Percentiles rank a stretch among this genome's conserved stretches.
Conservation (phyloP, 306 rosid genomes). For the Prunus mume region DNA sequence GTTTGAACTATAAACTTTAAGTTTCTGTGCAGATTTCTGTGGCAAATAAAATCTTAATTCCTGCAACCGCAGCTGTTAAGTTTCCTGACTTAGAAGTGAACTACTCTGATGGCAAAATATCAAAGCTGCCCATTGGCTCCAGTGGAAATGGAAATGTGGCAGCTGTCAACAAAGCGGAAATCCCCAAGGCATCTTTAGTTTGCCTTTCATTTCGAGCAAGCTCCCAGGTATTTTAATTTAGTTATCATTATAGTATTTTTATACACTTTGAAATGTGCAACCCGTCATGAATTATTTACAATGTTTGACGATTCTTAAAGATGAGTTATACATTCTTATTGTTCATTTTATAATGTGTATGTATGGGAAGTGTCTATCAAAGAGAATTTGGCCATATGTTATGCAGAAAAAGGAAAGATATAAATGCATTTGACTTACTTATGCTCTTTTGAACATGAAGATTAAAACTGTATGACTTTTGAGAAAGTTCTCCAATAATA, state of each 20-base stretch:
- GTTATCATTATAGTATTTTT: background rate
- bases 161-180: conserved; percentile 30
- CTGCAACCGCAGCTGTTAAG: conserved; percentile 63
- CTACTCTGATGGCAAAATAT: conserved; percentile 48
- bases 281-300: background rate
- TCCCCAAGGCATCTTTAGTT: conserved; percentile 63
- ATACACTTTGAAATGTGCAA: background rate
- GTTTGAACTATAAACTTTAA: conserved; percentile 14
- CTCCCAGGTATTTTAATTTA: conserved; percentile 54
- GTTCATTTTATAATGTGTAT: background rate
- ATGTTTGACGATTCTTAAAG: background rate
- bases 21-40: conserved; percentile 47
- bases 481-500: background rate
- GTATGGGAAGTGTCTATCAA: background rate
- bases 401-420: background rate
- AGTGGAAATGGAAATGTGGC: conserved; percentile 31
- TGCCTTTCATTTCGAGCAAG: conserved; percentile 84
- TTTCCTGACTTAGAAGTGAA: conserved; percentile 74
- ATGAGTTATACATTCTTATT: background rate
- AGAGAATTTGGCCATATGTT: background rate
- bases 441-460: background rate
- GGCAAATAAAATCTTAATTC: conserved; percentile 71
- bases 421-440: background rate
- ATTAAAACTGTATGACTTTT: background rate
- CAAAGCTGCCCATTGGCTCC: conserved; percentile 62